Evolutionary conservation across 805 yeast genomes (phyloP).

Genomic region (Schizosaccharomyces pombe): ASM294v3 CU329670.1:3015001-3015500

Average conservation of each 20-base stretch:
- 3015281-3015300: background rate
- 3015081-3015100: background rate
- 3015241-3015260: background rate
- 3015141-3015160: background rate
- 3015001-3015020: no score
- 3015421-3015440: slow-evolving; percentile 55
- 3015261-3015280: background rate
- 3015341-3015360: background rate
- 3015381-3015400: background rate
- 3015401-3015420: slow-evolving; percentile 23
- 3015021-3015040: no score
- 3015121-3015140: background rate
- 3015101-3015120: background rate
- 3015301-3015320: background rate
- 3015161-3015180: background rate
- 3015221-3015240: background rate
- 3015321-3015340: background rate
- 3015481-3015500: no score
- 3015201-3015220: background rate
- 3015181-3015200: background rate
- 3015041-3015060: no score
- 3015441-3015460: slow-evolving; percentile 57
- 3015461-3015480: slow-evolving; percentile 27
- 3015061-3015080: no score
- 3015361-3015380: background rate